These are phyloP conservation scores for Trichoderma pleuroti DNA, from an alignment of 2,329 filamentous ascomycete species.

Conservation along the genomic window DNA sequence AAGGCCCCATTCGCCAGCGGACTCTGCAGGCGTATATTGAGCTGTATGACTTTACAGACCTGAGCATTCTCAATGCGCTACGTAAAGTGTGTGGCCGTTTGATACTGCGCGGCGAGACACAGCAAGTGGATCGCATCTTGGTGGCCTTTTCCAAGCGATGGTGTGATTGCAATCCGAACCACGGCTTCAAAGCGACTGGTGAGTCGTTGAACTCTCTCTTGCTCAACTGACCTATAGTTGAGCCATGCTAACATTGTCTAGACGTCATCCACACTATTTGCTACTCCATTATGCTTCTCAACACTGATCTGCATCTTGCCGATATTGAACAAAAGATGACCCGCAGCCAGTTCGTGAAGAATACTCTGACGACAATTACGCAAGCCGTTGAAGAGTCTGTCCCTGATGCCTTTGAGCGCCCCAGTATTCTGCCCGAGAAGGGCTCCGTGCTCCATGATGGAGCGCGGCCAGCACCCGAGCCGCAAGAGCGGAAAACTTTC, in stretches of 20 bases:
- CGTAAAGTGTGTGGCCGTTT: conserved; percentile 78
- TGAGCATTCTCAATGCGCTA: conserved; percentile 75
- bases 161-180: conserved; percentile 88
- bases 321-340: conserved; percentile 98
- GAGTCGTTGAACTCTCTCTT: conserved; percentile 39
- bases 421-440: conserved; percentile 52
- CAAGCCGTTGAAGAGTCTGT: conserved; percentile 71
- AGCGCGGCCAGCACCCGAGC: conserved; percentile 35
- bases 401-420: conserved; percentile 61
- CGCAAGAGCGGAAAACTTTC: conserved; percentile 38
- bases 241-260: conserved; percentile 37
- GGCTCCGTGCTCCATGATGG: conserved; percentile 32
- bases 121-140: conserved; percentile 92
- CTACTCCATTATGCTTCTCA: conserved; percentile 91
- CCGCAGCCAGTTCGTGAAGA: conserved; percentile 88
- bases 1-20: conserved; percentile 55
- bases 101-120: conserved; percentile 84
- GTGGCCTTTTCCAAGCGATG: conserved; percentile 85
- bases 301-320: conserved; percentile 91
- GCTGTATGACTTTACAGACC: conserved; percentile 78
- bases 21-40: conserved; percentile 80
- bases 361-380: conserved; percentile 86
- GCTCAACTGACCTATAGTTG: not conserved
- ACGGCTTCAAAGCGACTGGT: conserved; percentile 89
- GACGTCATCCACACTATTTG: conserved; percentile 97